Evolutionary conservation across 1,139 yeast genomes (phyloP).

Genomic region (Kluyveromyces sp.): DNA sequence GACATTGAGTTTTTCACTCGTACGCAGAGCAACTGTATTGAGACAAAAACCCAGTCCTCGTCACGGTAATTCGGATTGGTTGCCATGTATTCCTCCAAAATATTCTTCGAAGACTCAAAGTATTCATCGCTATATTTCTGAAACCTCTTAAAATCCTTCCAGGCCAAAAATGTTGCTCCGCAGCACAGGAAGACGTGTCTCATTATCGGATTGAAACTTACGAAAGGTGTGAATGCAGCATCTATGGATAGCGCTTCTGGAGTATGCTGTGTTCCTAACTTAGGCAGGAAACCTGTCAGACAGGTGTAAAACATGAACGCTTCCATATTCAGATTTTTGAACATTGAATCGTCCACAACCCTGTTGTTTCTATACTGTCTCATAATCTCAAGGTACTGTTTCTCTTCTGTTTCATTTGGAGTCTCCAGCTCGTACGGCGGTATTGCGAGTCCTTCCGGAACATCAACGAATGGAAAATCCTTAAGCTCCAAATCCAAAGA

Average conservation of each 20-base stretch:
- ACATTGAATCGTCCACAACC: constrained; percentile 10
- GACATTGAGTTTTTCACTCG: constrained; percentile 33
- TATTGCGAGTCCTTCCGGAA: constrained; percentile 7
- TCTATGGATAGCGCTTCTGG: constrained; percentile 37
- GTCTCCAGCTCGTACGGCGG: constrained; percentile 4
- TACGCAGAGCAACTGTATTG: constrained; percentile 34
- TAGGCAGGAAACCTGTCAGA: constrained; percentile 34
- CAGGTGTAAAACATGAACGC: constrained; percentile 32
- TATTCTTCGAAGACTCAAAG: constrained; percentile 19
- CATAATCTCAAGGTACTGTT: constrained; percentile 8
- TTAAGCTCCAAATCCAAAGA: constrained; percentile 7
- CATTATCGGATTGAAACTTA: constrained; percentile 28
- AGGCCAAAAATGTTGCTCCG: constrained; percentile 35
- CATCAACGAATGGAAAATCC: constrained; percentile 5
- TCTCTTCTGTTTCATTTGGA: constrained; percentile 5
- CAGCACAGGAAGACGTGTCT: constrained; percentile 35
- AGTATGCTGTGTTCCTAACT: constrained; percentile 37
- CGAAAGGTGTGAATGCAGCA: constrained; percentile 33
- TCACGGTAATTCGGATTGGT: constrained; percentile 12
- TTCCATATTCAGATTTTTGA: constrained; percentile 15
- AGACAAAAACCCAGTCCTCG: constrained; percentile 35
- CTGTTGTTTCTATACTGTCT: constrained; percentile 11
- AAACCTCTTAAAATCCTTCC: constrained; percentile 21
- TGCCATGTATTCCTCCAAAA: constrained; percentile 15
- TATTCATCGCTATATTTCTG: constrained; percentile 26